These are phyloP conservation scores for Apiotrichum porosum DNA, from an alignment of 1,284 basidiomycete species.

Conservation along the genomic window DNA sequence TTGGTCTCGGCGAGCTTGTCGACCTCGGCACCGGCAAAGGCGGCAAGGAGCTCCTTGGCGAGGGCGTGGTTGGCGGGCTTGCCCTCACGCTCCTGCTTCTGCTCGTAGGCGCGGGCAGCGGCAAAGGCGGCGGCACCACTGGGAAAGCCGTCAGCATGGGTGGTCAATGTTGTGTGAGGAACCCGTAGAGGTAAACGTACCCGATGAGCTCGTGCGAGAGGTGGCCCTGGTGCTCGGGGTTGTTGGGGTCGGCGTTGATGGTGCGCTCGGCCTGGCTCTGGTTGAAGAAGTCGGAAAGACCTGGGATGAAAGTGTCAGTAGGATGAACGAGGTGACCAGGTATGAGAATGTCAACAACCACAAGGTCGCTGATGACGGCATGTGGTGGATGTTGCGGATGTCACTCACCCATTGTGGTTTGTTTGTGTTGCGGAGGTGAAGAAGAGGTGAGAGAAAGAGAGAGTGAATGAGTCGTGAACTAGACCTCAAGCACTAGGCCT, in stretches of 20 bases:
- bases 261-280: conserved; percentile 4
- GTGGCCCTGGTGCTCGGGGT: conserved; percentile 35
- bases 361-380: too few species aligned
- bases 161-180: neutral
- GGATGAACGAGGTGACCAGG: too few species aligned
- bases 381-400: too few species aligned
- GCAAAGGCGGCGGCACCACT: conserved; percentile 44
- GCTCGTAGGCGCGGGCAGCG: conserved; percentile 44
- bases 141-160: neutral
- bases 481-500: too few species aligned
- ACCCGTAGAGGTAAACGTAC: conserved; percentile 13
- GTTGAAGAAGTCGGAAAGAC: conserved; percentile 10
- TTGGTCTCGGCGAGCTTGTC: conserved; percentile 48
- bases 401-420: conserved; percentile 1
- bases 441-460: neutral
- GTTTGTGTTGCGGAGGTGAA: neutral
- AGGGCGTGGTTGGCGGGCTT: conserved; percentile 22
- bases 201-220: conserved; percentile 44
- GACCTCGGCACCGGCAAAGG: conserved; percentile 45
- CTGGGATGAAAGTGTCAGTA: too few species aligned
- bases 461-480: too few species aligned
- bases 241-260: conserved; percentile 32
- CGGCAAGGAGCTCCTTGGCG: conserved; percentile 42
- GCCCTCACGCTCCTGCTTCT: conserved; percentile 38
- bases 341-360: too few species aligned